Evolutionary conservation across 495 filamentous ascomycete species (phyloP).

Genomic region (Neurospora sp.): DNA sequence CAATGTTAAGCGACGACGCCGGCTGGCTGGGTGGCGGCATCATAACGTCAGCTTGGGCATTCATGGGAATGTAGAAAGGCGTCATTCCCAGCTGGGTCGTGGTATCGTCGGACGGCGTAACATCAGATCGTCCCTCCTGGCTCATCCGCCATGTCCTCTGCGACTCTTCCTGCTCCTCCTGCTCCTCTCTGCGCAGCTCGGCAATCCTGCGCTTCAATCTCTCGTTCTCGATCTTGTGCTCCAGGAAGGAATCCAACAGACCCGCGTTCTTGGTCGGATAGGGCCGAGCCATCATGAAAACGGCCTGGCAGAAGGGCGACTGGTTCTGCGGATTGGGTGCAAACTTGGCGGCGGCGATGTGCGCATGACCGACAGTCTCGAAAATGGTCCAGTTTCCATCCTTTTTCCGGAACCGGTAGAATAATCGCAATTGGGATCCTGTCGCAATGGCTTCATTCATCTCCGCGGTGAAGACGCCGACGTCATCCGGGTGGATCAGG

Average conservation of each 20-base stretch:
- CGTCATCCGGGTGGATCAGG: constrained; percentile 83
- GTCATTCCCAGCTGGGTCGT: constrained; percentile 4
- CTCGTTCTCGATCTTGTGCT: constrained; percentile 97
- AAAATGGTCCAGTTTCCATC: constrained; percentile 71
- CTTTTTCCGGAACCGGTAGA: constrained; percentile 76
- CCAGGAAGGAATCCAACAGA: constrained; percentile 84
- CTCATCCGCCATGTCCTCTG: constrained; percentile 42
- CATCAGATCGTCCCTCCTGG: constrained; percentile 43
- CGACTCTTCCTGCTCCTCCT: constrained; percentile 56
- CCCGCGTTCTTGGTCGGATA: constrained; percentile 82
- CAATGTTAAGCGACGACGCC: constrained; percentile 43
- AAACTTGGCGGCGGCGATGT: constrained; percentile 62
- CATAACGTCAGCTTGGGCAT: constrained; percentile 19
- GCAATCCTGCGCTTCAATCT: constrained; percentile 72
- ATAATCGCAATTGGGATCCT: constrained; percentile 69
- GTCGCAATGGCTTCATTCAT: constrained; percentile 87
- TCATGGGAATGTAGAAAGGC: constrained; percentile 13
- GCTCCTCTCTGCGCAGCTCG: constrained; percentile 77
- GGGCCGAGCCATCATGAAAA: constrained; percentile 89
- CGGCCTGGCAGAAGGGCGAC: constrained; percentile 67
- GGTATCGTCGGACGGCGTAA: constrained; percentile 42
- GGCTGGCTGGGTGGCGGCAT: constrained; percentile 68
- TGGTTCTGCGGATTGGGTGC: constrained; percentile 52
- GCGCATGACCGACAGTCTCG: constrained; percentile 85
- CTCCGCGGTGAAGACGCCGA: constrained; percentile 72